These are phyloP conservation scores for Dryas integrifolia DNA, from an alignment of 331 rosid genomes.

Conservation along the genomic window DNA sequence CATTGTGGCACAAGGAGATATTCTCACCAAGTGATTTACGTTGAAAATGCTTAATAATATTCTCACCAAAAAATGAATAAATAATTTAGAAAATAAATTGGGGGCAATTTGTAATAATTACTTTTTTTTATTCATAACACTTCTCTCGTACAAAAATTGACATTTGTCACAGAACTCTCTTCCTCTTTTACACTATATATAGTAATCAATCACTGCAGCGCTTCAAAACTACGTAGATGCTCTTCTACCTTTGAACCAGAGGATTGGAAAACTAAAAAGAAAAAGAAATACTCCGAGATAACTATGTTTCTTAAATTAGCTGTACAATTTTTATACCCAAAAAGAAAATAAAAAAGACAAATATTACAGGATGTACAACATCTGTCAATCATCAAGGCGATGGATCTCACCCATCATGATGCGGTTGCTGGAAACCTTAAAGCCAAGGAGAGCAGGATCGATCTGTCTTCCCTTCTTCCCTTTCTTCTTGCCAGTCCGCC, in stretches of 20 bases:
- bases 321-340: background rate
- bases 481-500: constrained; percentile 60
- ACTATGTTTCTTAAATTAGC: constrained; percentile 7
- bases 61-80: no score
- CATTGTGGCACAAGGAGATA: constrained; percentile 27
- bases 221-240: background rate
- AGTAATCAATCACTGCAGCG: background rate
- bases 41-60: no score
- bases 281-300: background rate
- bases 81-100: background rate
- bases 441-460: constrained; percentile 75
- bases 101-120: background rate
- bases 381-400: constrained; percentile 53
- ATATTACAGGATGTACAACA: background rate
- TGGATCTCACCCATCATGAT: constrained; percentile 79
- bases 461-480: constrained; percentile 79
- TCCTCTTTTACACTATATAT: background rate
- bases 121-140: background rate
- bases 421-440: constrained; percentile 69
- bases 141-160: background rate
- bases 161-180: background rate
- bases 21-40: no score
- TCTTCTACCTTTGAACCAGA: background rate
- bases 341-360: background rate
- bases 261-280: background rate